Evolutionary conservation across 2,329 filamentous ascomycete genomes (phyloP).

Genomic region (Aspergillus caelatus): DNA sequence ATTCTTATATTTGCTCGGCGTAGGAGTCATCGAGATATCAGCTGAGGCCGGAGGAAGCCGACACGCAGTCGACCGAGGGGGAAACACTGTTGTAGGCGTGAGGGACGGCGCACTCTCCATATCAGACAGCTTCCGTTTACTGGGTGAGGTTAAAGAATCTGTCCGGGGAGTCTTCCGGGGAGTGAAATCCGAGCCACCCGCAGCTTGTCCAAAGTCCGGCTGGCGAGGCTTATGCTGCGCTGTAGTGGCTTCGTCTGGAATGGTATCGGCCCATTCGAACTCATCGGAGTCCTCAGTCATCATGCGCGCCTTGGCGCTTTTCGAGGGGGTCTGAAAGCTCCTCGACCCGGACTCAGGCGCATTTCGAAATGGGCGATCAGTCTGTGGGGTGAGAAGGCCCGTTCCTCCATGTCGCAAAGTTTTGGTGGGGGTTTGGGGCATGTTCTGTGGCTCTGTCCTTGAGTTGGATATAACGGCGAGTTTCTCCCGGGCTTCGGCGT

Average conservation of each 20-base stretch:
- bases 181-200: conserved; percentile 24
- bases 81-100: conserved; percentile 20
- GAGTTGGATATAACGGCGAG: conserved; percentile 53
- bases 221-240: conserved; percentile 25
- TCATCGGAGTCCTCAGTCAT: conserved; percentile 39
- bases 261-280: conserved; percentile 41
- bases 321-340: conserved; percentile 21
- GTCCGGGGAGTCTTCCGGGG: conserved; percentile 42
- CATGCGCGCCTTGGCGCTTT: conserved; percentile 33
- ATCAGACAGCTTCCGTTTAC: conserved; percentile 40
- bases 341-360: conserved; percentile 8
- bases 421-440: conserved; percentile 30
- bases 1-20: conserved; percentile 33
- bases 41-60: conserved; percentile 27
- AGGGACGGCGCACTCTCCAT: conserved; percentile 16
- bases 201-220: conserved; percentile 30
- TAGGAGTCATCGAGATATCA: conserved; percentile 37
- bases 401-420: conserved; percentile 7
- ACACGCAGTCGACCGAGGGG: conserved; percentile 7
- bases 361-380: conserved; percentile 23
- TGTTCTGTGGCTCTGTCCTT: conserved; percentile 44
- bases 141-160: conserved; percentile 33
- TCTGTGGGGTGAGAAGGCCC: conserved; percentile 40
- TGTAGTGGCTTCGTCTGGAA: conserved; percentile 36
- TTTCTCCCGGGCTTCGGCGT: conserved; percentile 59